Conservation (phyloP, 225 moss, liverwort and hornwort species). For the Marchantia polymorpha region DNA sequence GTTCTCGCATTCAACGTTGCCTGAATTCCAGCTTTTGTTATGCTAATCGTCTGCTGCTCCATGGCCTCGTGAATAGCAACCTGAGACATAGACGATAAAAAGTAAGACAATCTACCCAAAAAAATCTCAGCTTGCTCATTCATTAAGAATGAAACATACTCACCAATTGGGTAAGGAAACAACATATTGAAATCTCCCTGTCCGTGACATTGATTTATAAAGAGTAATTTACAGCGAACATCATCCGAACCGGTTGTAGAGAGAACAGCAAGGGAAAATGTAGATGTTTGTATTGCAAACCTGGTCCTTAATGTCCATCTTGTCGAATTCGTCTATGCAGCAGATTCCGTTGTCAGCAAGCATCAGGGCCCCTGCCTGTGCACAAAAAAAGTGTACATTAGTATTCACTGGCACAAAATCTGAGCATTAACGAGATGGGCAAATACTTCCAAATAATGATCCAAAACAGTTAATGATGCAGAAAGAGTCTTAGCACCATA, state of each 20-base stretch:
- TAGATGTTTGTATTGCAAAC: constrained; percentile 26
- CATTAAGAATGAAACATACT: too few species aligned
- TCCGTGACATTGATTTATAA: too few species aligned
- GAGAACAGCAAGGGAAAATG: background rate
- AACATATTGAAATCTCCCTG: too few species aligned
- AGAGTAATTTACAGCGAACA: too few species aligned
- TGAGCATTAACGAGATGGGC: background rate
- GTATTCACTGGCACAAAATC: background rate
- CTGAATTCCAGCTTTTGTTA: constrained; percentile 99
- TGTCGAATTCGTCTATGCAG: constrained; percentile 98
- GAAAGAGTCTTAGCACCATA: background rate
- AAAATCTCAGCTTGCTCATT: too few species aligned
- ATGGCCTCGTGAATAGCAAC: constrained; percentile 99
- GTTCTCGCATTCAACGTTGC: constrained; percentile 97
- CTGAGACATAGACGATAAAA: constrained; percentile 31
- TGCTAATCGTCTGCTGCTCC: constrained; percentile 99
- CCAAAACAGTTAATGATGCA: background rate
- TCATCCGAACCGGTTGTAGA: background rate
- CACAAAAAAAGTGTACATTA: background rate
- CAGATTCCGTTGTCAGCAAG: constrained; percentile 98
- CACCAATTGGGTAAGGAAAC: too few species aligned
- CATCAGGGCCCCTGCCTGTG: constrained; percentile 98
- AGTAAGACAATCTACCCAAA: background rate
- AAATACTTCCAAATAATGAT: background rate
- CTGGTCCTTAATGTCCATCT: constrained; percentile 99